Evolutionary conservation across 805 yeast species (phyloP).

Genomic region (Yarrowia sp.): DNA sequence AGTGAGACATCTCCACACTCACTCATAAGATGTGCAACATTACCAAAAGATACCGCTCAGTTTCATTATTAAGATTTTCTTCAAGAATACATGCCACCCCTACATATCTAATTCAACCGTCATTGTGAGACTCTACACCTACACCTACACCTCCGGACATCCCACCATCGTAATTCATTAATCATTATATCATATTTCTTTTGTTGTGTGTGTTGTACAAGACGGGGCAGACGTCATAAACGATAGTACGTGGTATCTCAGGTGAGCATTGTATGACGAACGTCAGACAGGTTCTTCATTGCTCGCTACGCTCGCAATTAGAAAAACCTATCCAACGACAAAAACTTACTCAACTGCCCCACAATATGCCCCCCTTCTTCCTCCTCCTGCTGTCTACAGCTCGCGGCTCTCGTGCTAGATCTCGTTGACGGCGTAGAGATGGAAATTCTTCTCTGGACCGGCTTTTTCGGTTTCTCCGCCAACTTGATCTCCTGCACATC

Average conservation of each 20-base stretch:
- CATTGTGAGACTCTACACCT: too few relatives aligned
- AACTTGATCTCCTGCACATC: conserved; percentile 1
- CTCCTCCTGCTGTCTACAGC: conserved; percentile 7
- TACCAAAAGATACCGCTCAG: too few relatives aligned
- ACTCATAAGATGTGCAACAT: too few relatives aligned
- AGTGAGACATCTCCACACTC: too few relatives aligned
- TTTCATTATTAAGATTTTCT: too few relatives aligned
- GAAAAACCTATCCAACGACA: conserved; percentile 19
- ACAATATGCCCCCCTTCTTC: conserved; percentile 17
- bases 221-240: too few relatives aligned
- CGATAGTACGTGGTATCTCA: too few relatives aligned
- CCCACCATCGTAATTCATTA: conserved; percentile 13
- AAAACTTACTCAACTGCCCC: conserved; percentile 20
- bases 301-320: not conserved
- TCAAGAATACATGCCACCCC: too few relatives aligned
- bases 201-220: not conserved
- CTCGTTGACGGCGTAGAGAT: conserved; percentile 12
- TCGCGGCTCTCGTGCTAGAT: conserved; percentile 18
- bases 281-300: too few relatives aligned
- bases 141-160: too few relatives aligned
- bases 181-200: conserved; percentile 7
- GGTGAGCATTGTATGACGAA: too few relatives aligned
- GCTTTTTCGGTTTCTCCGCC: not conserved
- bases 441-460: not conserved
- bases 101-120: too few relatives aligned